Evolutionary conservation across 2,329 filamentous ascomycete genomes (phyloP), one percentile per base, ranked within the genome.

Genomic region (Emergomyces pasteurianus): DNA sequence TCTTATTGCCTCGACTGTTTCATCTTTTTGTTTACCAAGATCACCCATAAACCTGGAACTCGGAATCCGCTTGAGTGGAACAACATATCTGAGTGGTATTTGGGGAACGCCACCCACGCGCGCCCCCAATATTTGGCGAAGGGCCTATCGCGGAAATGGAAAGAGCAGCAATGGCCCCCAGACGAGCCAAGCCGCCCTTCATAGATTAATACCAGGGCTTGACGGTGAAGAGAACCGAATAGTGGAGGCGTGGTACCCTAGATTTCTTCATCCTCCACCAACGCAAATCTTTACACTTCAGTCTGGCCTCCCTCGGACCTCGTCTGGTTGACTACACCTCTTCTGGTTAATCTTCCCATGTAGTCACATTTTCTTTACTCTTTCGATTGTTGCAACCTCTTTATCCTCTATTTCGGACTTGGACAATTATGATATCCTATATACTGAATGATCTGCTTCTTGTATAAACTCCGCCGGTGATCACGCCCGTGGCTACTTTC

Each of bases 31-130:
- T 21, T 36, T 31, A n/a, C 42, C 42, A 49, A 34, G 56, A 34
- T 47, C 40, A 38, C 56, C 56, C 56, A 21, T 34, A 46, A 49
- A 58, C 56, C 56, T 58, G 42, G 56, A 58, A 34, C 40, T 36
- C 43, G 56, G 56, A 58, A 58, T 46, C 56, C 40, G 56, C 40
- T 26, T 49, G 56, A 58, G 56, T 58, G 38, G 56, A 40, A 58
- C 57, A 50, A 14, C 9, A 28, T 58, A 58, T 23, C 21, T 16
- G 43, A 58, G 46, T 21, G 57, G 46, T 50, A 50, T 50, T 58
- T 50, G 57, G 40, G 36, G 31, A 50, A 40, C 57, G 57, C 57
- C 57, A 50, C 57, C 43, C 57, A 50, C 42, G 57, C 43, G 43
- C 57, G 57, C 43, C 57, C 57, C 57, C 43, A 46, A 34, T 57